Percentiles rank a stretch among this genome's conserved stretches.
These are phyloP conservation scores for Pelargonium fulgidum DNA, from an alignment of 441 rosid genomes.

Conservation along the genomic window DNA sequence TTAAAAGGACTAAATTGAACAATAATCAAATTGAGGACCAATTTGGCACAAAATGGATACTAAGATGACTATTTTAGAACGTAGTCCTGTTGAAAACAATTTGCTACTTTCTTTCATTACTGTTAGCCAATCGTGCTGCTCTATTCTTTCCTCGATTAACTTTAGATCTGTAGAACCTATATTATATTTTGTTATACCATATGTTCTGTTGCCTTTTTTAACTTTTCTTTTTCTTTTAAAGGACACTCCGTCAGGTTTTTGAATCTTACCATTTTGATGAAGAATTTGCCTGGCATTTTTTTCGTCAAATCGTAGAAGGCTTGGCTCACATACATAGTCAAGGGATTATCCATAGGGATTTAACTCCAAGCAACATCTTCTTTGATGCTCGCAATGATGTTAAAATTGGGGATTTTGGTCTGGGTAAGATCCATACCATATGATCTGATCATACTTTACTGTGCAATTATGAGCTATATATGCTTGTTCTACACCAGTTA, in stretches of 20 bases:
- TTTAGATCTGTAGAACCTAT: neutral
- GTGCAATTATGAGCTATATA: neutral
- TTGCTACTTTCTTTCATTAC: neutral
- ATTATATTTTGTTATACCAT: neutral
- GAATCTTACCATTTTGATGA: conserved; percentile 88
- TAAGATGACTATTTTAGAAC: no score
- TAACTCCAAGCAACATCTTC: conserved; percentile 94
- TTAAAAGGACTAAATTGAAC: no score
- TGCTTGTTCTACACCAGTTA: neutral
- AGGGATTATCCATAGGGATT: conserved; percentile 96
- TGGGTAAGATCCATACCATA: conserved; percentile 51
- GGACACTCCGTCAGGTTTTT: conserved; percentile 85
- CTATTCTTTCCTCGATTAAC: neutral
- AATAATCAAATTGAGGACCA: no score
- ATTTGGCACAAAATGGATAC: no score
- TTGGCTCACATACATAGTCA: conserved; percentile 92
- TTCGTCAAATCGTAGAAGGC: conserved; percentile 97
- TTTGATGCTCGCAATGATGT: conserved; percentile 94
- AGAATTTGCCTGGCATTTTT: conserved; percentile 75
- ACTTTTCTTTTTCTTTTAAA: conserved; percentile 25
- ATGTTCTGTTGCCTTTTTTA: neutral
- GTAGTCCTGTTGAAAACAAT: neutral
- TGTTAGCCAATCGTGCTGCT: neutral
- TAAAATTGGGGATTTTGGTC: conserved; percentile 97
- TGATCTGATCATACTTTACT: conserved; percentile 12